These are phyloP conservation scores for Hemileccinum impolitum DNA, from an alignment of 768 basidiomycete genomes.

Conservation along the genomic window DNA sequence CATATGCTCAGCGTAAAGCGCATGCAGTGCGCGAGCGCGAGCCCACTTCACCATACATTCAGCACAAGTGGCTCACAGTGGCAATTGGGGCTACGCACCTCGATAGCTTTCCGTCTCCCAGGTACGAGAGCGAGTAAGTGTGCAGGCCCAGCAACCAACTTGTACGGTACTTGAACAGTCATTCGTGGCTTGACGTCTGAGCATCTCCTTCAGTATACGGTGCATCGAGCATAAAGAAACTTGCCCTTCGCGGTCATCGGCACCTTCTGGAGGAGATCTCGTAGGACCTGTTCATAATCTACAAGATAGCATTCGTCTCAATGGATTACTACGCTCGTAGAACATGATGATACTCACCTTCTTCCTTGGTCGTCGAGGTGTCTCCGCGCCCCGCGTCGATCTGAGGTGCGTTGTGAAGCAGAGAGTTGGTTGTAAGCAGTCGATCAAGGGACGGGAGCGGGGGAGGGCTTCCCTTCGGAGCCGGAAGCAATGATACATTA, in stretches of 20 bases:
- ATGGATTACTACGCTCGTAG: not conserved
- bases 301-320: not conserved
- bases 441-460: constrained; percentile 29
- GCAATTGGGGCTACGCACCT: constrained; percentile 32
- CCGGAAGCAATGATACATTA: constrained; percentile 37
- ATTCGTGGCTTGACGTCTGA: constrained; percentile 37
- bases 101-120: constrained; percentile 47
- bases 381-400: not conserved
- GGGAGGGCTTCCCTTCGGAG: constrained; percentile 17
- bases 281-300: constrained; percentile 36
- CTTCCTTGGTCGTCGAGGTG: constrained; percentile 8
- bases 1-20: constrained; percentile 35
- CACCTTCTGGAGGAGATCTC: constrained; percentile 36
- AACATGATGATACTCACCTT: constrained; percentile 13
- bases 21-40: constrained; percentile 40
- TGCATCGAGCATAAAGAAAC: not conserved
- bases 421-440: constrained; percentile 3
- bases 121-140: constrained; percentile 36
- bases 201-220: not conserved
- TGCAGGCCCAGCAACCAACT: constrained; percentile 32
- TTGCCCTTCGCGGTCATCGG: constrained; percentile 45
- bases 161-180: constrained; percentile 35
- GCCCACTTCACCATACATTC: constrained; percentile 35
- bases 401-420: not conserved
- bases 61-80: not conserved